Evolutionary conservation across 2,329 filamentous ascomycete species (phyloP).

Genomic region (Pyrenophora tritici-repentis): DNA sequence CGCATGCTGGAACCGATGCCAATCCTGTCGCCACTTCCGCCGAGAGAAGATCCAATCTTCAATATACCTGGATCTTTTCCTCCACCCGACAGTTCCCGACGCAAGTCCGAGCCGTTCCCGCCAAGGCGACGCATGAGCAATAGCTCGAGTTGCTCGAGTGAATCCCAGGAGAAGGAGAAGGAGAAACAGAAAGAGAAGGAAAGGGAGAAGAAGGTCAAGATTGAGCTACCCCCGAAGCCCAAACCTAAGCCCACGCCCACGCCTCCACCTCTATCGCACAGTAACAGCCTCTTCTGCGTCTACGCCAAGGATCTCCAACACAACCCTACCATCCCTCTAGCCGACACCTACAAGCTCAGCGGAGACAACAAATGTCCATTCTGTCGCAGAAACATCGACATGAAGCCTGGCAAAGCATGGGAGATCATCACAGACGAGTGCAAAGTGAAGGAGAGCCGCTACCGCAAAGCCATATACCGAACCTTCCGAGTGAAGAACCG

Average conservation of each 20-base stretch:
- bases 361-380: slow-evolving; percentile 37
- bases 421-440: slow-evolving; percentile 28
- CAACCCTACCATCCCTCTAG: slow-evolving; percentile 25
- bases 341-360: slow-evolving; percentile 27
- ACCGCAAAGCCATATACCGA: slow-evolving; percentile 8
- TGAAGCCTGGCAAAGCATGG: slow-evolving; percentile 35
- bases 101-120: slow-evolving; percentile 8
- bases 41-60: slow-evolving; percentile 11
- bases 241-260: slow-evolving; percentile 5
- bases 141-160: slow-evolving; percentile 11
- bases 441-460: slow-evolving; percentile 5
- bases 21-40: slow-evolving; percentile 1
- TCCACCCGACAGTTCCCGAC: slow-evolving; percentile 7
- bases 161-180: not conserved
- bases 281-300: slow-evolving; percentile 34
- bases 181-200: not conserved
- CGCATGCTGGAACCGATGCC: slow-evolving; percentile 21
- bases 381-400: slow-evolving; percentile 29
- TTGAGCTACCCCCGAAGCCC: slow-evolving; percentile 2
- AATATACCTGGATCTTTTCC: slow-evolving; percentile 29
- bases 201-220: slow-evolving; percentile 4
- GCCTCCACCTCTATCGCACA: not conserved
- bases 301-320: slow-evolving; percentile 41
- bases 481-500: slow-evolving; percentile 34
- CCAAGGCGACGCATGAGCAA: slow-evolving; percentile 11